Evolutionary conservation across 495 filamentous ascomycete species (phyloP), one percentile per base, ranked within the genome.

Genomic region (Xylaria scruposa): DNA sequence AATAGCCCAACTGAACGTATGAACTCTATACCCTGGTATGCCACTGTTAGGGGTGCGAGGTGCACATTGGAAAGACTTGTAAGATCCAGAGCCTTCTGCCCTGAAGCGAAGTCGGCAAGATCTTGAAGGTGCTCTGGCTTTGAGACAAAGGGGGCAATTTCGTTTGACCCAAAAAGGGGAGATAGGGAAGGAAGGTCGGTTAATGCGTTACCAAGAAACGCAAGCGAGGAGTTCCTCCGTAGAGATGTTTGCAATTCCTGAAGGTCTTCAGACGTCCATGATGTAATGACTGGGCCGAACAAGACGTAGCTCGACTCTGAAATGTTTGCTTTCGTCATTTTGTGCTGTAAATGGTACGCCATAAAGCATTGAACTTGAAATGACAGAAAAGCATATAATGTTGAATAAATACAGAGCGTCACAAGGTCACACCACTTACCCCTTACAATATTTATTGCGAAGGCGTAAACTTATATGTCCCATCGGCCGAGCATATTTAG

Each of bases 171-270:
- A 19, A 60, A 19, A 38, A 36, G 7, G 29, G 58, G 58, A 17
- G 5, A 21, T 8, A 60, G 31, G 33, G 58, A 60, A 10, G 58
- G 31, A 15, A 60, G 31, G 19, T 21, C 58, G 0, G 17, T 13
- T 4, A 60, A 60, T n/a, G 5, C 33, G 33, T 10, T 4, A 60
- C 58, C 31, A 38, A 38, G 17, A 60, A 60, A 60, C 58, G 6
- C 58, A 21, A 60, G 31, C 0, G 56, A 38, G 9, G 31, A 4
- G 24, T 21, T n/a, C 33, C 38, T 19, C 29, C 38, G 58, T 12
- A 60, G 9, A 76, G 75, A 17, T 65, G 17, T 9, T 60, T 60
- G 58, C 38, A 60, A 5, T 21, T 53, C n/a, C 67, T 73, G 21
- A 71, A 72, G 31, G 13, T 21, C 21, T 54, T 68, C 21, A 63